Evolutionary conservation across 441 rosid genomes (phyloP).

Genomic region (Populus hybrid): DNA sequence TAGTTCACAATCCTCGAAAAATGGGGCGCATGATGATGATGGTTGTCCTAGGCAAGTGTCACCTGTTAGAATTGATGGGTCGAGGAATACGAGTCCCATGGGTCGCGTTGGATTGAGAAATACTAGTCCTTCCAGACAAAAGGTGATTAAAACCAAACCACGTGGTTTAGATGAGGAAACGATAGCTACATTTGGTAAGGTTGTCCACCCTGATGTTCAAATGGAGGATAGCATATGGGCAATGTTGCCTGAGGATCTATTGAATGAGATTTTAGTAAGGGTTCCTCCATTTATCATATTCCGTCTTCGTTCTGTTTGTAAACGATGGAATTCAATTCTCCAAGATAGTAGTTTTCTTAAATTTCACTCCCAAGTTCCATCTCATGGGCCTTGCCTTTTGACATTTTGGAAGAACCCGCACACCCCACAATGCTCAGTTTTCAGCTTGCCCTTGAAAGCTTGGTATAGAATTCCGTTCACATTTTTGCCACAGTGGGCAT

Average conservation of each 20-base stretch:
- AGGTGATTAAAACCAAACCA: slow-evolving; percentile 80
- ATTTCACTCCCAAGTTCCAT: slow-evolving; percentile 83
- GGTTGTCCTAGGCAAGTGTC: slow-evolving; percentile 55
- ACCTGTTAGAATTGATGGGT: slow-evolving; percentile 60
- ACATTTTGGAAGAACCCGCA: slow-evolving; percentile 87
- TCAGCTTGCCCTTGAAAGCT: slow-evolving; percentile 79
- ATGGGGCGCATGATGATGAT: slow-evolving; percentile 37
- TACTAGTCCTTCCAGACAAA: slow-evolving; percentile 83
- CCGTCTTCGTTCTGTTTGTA: slow-evolving; percentile 88
- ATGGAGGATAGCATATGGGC: slow-evolving; percentile 96
- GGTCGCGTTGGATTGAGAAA: slow-evolving; percentile 75
- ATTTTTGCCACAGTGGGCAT: slow-evolving; percentile 86
- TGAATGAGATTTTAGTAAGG: slow-evolving; percentile 82
- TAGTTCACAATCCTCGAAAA: slow-evolving; percentile 25
- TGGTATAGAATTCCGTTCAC: slow-evolving; percentile 89
- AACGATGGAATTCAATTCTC: slow-evolving; percentile 84
- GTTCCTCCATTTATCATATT: slow-evolving; percentile 93
- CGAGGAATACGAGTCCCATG: slow-evolving; percentile 71
- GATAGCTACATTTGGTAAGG: slow-evolving; percentile 72
- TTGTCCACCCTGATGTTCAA: slow-evolving; percentile 60
- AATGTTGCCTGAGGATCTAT: slow-evolving; percentile 89
- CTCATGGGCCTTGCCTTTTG: slow-evolving; percentile 89
- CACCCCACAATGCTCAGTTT: slow-evolving; percentile 80
- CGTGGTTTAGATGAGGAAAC: slow-evolving; percentile 94
- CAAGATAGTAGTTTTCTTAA: slow-evolving; percentile 83